phyloP scores from a whole-genome alignment of 352 stramenopile genomes.

The Hyaloperonospora brassicae region DNA sequence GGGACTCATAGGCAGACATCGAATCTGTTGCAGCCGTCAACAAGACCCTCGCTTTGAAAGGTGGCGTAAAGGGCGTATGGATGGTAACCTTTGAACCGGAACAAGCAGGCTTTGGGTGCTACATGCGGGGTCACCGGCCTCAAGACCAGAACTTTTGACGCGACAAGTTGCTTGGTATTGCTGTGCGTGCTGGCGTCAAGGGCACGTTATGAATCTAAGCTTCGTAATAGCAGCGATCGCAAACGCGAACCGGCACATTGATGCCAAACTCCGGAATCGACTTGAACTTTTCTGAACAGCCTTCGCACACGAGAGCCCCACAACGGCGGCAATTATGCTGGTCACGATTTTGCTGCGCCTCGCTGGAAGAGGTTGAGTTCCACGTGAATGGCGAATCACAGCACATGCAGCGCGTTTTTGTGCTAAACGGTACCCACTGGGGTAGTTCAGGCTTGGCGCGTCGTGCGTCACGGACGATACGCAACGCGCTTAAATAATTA shows the following conservation, averaged over 20 bases:
- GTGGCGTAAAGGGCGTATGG: too few relatives aligned
- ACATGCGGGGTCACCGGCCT: too few relatives aligned
- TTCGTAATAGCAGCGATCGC: constrained; percentile 82
- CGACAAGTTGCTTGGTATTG: too few relatives aligned
- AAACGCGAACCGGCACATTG: constrained; percentile 78
- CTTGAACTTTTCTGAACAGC: constrained; percentile 80
- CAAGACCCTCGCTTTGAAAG: too few relatives aligned
- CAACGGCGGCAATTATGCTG: constrained; percentile 87
- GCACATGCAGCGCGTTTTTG: constrained; percentile 82
- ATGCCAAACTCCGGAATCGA: constrained; percentile 82
- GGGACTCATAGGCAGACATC: too few relatives aligned
- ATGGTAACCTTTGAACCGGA: too few relatives aligned
- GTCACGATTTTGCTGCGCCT: constrained; percentile 84
- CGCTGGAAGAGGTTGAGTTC: constrained; percentile 84
- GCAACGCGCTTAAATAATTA: constrained; percentile 73
- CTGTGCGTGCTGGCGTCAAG: too few relatives aligned
- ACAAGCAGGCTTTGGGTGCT: too few relatives aligned
- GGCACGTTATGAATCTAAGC: constrained; percentile 19
- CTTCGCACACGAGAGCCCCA: constrained; percentile 71
- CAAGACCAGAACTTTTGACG: too few relatives aligned
- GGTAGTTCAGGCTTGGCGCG: constrained; percentile 46
- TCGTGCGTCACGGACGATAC: constrained; percentile 67
- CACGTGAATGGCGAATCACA: constrained; percentile 85
- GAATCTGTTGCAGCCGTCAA: too few relatives aligned
- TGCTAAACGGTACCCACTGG: constrained; percentile 73